Percentiles rank a stretch among this genome's conserved stretches.
phyloP scores from a whole-genome alignment of 768 basidiomycete species.

The Lentinula boryana region DNA sequence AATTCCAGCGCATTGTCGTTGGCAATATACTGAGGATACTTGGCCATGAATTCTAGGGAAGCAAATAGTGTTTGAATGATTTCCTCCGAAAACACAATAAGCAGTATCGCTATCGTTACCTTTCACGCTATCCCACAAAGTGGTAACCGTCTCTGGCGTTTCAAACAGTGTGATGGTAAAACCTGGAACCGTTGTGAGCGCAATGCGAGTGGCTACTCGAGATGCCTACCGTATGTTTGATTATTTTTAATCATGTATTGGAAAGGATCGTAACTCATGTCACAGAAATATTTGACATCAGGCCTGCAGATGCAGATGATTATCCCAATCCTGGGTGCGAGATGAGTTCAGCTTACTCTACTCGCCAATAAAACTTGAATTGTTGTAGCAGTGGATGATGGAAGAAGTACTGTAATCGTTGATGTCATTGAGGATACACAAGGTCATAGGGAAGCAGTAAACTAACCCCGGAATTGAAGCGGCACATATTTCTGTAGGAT shows the following conservation, averaged over 20 bases:
- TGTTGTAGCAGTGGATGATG: constrained; percentile 50
- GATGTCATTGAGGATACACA: constrained; percentile 39
- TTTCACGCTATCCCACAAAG: constrained; percentile 66
- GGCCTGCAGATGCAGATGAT: constrained; percentile 50
- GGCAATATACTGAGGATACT: constrained; percentile 50
- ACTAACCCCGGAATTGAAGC: constrained; percentile 61
- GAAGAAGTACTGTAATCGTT: constrained; percentile 56
- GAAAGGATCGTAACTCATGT: constrained; percentile 64
- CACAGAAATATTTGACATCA: constrained; percentile 71
- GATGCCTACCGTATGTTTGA: constrained; percentile 52
- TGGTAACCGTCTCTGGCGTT: constrained; percentile 67
- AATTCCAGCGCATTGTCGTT: constrained; percentile 57
- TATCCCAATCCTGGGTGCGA: constrained; percentile 13
- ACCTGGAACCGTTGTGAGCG: constrained; percentile 25
- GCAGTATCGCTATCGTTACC: constrained; percentile 28
- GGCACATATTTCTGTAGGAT: constrained; percentile 71
- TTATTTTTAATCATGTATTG: constrained; percentile 61
- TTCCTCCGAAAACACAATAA: background rate
- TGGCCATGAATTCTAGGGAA: constrained; percentile 42
- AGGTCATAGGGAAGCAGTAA: constrained; percentile 7
- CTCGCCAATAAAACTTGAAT: constrained; percentile 59
- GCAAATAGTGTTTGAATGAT: background rate
- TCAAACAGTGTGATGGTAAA: constrained; percentile 77
- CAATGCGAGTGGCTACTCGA: background rate
- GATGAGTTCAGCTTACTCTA: constrained; percentile 35